Evolutionary conservation across 345 rosid genomes (phyloP).

Genomic region (Euphorbia lathyris): DNA sequence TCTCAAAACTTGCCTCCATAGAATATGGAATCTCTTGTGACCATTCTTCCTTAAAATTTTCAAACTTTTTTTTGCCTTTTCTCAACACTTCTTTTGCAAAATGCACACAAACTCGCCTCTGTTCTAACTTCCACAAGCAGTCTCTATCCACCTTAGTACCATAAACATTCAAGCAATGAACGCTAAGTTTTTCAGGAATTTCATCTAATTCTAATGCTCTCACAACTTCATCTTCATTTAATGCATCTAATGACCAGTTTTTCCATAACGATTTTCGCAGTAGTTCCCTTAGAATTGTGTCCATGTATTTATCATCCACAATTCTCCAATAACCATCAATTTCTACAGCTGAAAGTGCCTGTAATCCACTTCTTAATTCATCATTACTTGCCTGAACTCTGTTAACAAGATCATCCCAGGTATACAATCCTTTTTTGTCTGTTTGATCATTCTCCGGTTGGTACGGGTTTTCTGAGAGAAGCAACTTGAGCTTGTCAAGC

Average conservation of each 20-base stretch:
- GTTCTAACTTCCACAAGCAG: constrained; percentile 60
- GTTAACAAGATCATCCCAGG: constrained; percentile 66
- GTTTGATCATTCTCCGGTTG: constrained; percentile 28
- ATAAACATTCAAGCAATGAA: constrained; percentile 59
- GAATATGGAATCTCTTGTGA: constrained; percentile 56
- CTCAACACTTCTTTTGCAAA: constrained; percentile 61
- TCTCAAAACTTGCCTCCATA: constrained; percentile 56
- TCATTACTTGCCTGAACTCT: constrained; percentile 81
- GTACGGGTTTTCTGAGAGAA: constrained; percentile 58
- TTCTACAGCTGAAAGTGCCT: constrained; percentile 69
- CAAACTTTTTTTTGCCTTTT: constrained; percentile 62
- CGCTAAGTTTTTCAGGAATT: constrained; percentile 46
- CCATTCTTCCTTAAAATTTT: constrained; percentile 72
- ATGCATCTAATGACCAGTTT: constrained; percentile 63
- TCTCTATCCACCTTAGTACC: constrained; percentile 44
- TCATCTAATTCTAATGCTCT: constrained; percentile 59
- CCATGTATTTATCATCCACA: constrained; percentile 67
- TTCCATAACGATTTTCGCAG: constrained; percentile 61
- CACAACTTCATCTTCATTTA: constrained; percentile 60
- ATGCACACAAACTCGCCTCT: constrained; percentile 64
- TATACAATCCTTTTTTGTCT: constrained; percentile 36
- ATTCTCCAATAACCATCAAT: constrained; percentile 84
- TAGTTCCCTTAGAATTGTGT: constrained; percentile 57
- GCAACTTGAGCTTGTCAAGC: constrained; percentile 66
- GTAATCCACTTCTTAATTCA: constrained; percentile 54